Evolutionary conservation across 75 land plant genomes (phyloP), one percentile per base, ranked within the genome.

Genomic region (Picea glauca): DNA sequence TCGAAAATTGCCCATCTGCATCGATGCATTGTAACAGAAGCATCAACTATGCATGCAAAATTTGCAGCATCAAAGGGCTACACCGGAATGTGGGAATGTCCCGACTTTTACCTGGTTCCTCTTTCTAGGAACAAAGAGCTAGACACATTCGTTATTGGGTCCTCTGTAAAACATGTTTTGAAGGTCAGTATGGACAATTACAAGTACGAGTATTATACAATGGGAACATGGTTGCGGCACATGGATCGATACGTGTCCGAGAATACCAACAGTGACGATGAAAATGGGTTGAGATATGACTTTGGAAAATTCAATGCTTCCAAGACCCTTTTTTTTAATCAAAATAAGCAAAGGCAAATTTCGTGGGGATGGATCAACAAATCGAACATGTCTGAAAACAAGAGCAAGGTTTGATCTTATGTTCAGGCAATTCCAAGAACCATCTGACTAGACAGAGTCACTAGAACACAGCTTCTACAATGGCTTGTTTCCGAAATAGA

Each of bases 321-420:
- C 57, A 84, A 81, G 66, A 59, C 79, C 0, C 2, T 1, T 35
- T 84, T 84, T 75, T 84, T 75, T 78, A 90, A 95, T 68, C 23
- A 46, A 20, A 65, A 14, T 33, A 89, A 85, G 72, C 67, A 81
- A 8, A 74, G 98, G 57, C 81, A 90, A 72, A 86, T 95, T 43
- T 62, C 91, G 59, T 89, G 80, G 83, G 95, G 87, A 1, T 95
- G 93, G 98, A 58, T 83, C 5, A 86, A 87, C 30, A 92, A 94
- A 72, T 84, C 94, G 8, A 84, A 83, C 40, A 81, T 50, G 62
- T 30, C 50, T 0, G 3, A 26, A 1, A 86, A 87, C 60, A 91
- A 90, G 77, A 23, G 77, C 20, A 94, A 94, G 81, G 94, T 88
- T 6, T 92, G 94, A 94, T 78, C 94, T 58, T 83, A 87, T 8